phyloP scores from a whole-genome alignment of 2,329 filamentous ascomycete species.

The Colletotrichum navitas region DNA sequence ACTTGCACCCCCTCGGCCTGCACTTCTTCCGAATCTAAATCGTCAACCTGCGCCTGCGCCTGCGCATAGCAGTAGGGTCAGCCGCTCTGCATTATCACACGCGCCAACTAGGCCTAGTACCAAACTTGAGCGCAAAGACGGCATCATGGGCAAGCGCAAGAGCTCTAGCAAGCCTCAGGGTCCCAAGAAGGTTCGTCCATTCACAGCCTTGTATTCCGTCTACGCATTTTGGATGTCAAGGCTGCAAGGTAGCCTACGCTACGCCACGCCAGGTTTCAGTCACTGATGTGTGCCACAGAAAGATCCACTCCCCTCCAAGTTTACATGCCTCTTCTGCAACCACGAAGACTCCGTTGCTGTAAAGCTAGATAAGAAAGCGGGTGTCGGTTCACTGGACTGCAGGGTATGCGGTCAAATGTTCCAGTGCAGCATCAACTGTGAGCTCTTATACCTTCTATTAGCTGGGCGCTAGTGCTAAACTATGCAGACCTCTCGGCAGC shows the following conservation, averaged over 20 bases:
- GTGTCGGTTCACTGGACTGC: conserved; percentile 87
- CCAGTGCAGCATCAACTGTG: conserved; percentile 93
- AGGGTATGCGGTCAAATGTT: conserved; percentile 95
- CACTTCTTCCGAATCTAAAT: not conserved
- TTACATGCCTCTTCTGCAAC: conserved; percentile 98
- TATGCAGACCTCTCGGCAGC: conserved; percentile 83
- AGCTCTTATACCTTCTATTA: conserved; percentile 48
- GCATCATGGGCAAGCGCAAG: conserved; percentile 88
- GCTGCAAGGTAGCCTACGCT: not conserved
- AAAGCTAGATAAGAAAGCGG: conserved; percentile 93
- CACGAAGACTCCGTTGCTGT: conserved; percentile 93
- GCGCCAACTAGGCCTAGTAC: conserved; percentile 17
- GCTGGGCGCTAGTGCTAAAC: conserved; percentile 42
- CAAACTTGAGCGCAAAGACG: not conserved
- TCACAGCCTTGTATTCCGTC: not conserved
- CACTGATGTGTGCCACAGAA: conserved; percentile 56
- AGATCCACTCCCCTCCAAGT: conserved; percentile 83
- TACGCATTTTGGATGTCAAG: not conserved
- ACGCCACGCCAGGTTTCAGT: not conserved
- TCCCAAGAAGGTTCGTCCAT: conserved; percentile 78
- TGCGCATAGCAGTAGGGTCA: not conserved
- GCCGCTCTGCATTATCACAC: not conserved
- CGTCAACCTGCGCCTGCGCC: not conserved
- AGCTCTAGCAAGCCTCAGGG: conserved; percentile 84
- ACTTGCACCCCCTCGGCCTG: not conserved